A percentile compares a stretch with the other conserved stretches of the same genome.
These are phyloP conservation scores for Lumnitzera racemosa DNA, from an alignment of 345 rosid species.

Conservation along the genomic window DNA sequence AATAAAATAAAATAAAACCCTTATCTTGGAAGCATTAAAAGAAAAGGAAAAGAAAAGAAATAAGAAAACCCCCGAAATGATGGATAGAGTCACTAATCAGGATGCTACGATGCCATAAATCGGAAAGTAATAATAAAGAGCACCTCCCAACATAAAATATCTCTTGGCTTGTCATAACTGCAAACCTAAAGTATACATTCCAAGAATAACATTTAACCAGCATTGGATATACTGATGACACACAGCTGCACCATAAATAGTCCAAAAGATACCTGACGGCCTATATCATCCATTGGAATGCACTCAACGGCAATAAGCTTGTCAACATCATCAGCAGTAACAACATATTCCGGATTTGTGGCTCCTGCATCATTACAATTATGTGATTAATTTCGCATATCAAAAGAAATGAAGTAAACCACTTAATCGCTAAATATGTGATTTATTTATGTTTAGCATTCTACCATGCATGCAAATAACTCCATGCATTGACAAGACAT, in stretches of 20 bases:
- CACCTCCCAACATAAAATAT: too few relatives aligned
- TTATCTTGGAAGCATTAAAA: too few relatives aligned
- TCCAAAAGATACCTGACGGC: constrained; percentile 58
- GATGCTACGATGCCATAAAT: too few relatives aligned
- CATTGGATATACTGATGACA: not conserved
- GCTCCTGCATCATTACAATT: constrained; percentile 47
- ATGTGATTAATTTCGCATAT: not conserved
- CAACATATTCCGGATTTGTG: constrained; percentile 91
- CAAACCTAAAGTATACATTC: not conserved
- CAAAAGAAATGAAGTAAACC: not conserved
- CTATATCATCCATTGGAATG: constrained; percentile 98
- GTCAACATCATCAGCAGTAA: constrained; percentile 98
- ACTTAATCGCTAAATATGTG: not conserved
- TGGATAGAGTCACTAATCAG: too few relatives aligned
- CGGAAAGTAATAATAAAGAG: too few relatives aligned
- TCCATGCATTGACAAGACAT: too few relatives aligned
- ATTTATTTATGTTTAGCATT: too few relatives aligned
- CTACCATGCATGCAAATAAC: too few relatives aligned
- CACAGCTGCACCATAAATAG: not conserved
- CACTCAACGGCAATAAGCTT: constrained; percentile 95
- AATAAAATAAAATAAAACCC: too few relatives aligned
- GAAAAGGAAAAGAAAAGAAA: too few relatives aligned
- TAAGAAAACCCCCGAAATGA: too few relatives aligned
- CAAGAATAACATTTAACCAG: not conserved
- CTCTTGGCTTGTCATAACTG: too few relatives aligned